These are phyloP conservation scores for Pyrus bretschneideri DNA, from an alignment of 306 rosid genomes.

Conservation along the genomic window DNA sequence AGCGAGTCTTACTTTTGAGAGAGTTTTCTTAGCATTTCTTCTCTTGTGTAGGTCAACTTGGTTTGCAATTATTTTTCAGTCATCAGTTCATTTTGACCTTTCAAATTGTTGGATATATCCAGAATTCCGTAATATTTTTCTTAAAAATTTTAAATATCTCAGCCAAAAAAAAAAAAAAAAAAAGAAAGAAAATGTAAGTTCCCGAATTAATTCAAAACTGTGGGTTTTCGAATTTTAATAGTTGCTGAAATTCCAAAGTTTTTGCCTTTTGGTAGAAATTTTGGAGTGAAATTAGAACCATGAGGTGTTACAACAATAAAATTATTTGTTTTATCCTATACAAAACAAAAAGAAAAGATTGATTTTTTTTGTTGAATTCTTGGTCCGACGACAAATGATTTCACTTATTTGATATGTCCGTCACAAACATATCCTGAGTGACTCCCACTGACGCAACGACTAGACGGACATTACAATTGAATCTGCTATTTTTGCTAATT, in stretches of 20 bases:
- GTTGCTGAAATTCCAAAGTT: neutral
- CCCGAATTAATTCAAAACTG: neutral
- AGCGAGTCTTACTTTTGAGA: no score
- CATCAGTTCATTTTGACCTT: neutral
- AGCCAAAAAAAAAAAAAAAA: no score
- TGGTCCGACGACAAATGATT: neutral
- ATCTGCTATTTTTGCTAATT: neutral
- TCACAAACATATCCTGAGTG: neutral
- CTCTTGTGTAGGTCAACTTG: neutral
- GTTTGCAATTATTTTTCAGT: neutral
- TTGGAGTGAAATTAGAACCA: neutral
- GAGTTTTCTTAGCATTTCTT: neutral
- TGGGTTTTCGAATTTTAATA: neutral
- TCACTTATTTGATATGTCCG: neutral
- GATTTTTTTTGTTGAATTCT: neutral
- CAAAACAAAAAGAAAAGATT: neutral
- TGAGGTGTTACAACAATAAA: no score
- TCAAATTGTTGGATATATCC: neutral
- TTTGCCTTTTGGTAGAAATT: neutral
- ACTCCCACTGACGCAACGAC: neutral
- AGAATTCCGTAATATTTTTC: no score
- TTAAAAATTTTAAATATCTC: no score
- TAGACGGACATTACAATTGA: neutral
- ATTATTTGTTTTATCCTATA: no score
- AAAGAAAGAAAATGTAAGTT: no score